A percentile compares a stretch with the other conserved stretches of the same genome.
Conservation (phyloP, 257 asterid species). For the Cinchona pubescens region DNA sequence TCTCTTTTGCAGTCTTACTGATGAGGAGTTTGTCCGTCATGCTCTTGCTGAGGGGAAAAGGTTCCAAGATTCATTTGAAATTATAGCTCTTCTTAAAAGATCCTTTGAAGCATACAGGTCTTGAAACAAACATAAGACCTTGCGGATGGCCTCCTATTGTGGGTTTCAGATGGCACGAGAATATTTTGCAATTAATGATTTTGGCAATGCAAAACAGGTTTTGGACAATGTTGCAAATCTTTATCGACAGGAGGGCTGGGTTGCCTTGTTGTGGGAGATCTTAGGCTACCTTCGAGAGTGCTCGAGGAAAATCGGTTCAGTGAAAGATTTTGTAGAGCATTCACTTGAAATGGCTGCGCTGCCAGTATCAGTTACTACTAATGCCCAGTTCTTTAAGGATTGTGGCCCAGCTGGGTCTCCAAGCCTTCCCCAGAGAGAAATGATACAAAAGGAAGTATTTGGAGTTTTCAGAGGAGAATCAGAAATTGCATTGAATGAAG, state of each 20-base stretch:
- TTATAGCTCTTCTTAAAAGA: slow-evolving; percentile 81
- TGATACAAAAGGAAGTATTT: slow-evolving; percentile 80
- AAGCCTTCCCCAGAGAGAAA: slow-evolving; percentile 61
- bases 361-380: slow-evolving; percentile 52
- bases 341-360: slow-evolving; percentile 98
- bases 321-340: slow-evolving; percentile 84
- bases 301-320: slow-evolving; percentile 60
- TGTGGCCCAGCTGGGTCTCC: slow-evolving; percentile 85
- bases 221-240: slow-evolving; percentile 73
- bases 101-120: slow-evolving; percentile 79
- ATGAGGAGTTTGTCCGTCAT: slow-evolving; percentile 63
- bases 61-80: slow-evolving; percentile 73
- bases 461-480: slow-evolving; percentile 68
- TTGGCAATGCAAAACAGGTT: slow-evolving; percentile 63
- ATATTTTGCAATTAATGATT: slow-evolving; percentile 54
- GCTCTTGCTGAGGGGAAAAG: slow-evolving; percentile 82
- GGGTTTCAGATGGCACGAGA: slow-evolving; percentile 84
- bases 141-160: slow-evolving; percentile 84
- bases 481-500: slow-evolving; percentile 38
- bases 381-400: slow-evolving; percentile 45
- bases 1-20: slow-evolving; percentile 62
- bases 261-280: slow-evolving; percentile 77
- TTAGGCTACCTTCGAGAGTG: slow-evolving; percentile 93
- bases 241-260: slow-evolving; percentile 95
- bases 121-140: slow-evolving; percentile 53